Conservation (phyloP, 352 stramenopile genomes). For the Pythium scleroteichum region DNA sequence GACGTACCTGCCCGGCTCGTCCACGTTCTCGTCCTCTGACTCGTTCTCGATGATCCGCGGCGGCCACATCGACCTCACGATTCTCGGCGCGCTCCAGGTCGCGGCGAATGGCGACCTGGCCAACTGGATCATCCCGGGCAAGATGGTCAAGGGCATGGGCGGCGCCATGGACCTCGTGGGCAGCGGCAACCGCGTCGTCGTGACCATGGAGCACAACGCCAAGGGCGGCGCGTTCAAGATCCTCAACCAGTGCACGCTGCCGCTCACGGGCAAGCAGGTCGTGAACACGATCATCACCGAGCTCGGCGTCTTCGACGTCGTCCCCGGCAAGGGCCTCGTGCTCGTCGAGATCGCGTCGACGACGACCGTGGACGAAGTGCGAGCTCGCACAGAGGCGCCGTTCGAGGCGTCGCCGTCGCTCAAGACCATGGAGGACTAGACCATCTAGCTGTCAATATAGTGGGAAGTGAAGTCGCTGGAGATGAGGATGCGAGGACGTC, state of each 20-base stretch:
- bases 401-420: conserved; percentile 66
- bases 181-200: conserved; percentile 91
- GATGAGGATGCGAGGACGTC: conserved; percentile 21
- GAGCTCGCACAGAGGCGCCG: conserved; percentile 70
- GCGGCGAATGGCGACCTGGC: conserved; percentile 93
- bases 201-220: conserved; percentile 97
- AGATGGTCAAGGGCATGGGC: conserved; percentile 98
- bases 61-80: conserved; percentile 95
- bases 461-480: background rate
- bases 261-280: conserved; percentile 93
- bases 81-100: conserved; percentile 95
- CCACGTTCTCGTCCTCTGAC: conserved; percentile 93
- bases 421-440: conserved; percentile 64
- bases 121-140: conserved; percentile 96
- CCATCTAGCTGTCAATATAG: conserved; percentile 14
- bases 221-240: conserved; percentile 96
- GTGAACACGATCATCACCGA: conserved; percentile 95
- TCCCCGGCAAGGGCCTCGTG: conserved; percentile 68
- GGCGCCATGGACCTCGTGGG: conserved; percentile 97
- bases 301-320: conserved; percentile 81
- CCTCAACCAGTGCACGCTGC: conserved; percentile 91
- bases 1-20: conserved; percentile 91
- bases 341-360: conserved; percentile 89
- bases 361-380: conserved; percentile 82
- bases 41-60: conserved; percentile 98